Evolutionary conservation across 805 yeast species (phyloP), one percentile per base, ranked within the genome.

Genomic region (Saccharomycopsis sp.): DNA sequence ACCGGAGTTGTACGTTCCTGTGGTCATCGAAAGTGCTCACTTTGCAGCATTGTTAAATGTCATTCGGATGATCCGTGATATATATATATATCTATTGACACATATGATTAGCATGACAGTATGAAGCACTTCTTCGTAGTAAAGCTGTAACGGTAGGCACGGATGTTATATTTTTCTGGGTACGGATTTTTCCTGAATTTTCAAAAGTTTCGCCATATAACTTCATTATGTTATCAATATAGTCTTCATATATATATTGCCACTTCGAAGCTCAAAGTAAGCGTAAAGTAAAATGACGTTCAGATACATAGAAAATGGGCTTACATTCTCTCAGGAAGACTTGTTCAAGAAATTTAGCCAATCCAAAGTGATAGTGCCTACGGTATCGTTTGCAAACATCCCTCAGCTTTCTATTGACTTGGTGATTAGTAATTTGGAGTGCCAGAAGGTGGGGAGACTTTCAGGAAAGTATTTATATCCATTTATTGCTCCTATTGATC

Each of bases 351-450:
- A 55, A 5, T 52, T 73, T 1, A 54, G 64, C 3, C 72, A 70
- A 50, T 70, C 81, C 1, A 77, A 76, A 1, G 72, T 87, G n/a
- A 67, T 93, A 0, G 49, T 94, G 1, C 98, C 98, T 0, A 72
- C 91, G 0, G 87, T 94, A 0, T 83, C 97, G 2, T 79, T 89
- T 3, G 98, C 96, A 5, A 94, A 93, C 66, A 86, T 91, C 2
- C 96, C 98, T 0, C 99, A 94, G 69, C 73, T 93, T 54, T 72
- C 92, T 0, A 70, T 80, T 3, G 98, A 92, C 69, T 74, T 92
- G 34, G 71, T 93, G 24, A 74, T 91, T 8, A 86, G 86, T 65
- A 81, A 85, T n/a, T 71, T 80, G 23, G 76, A 75, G 2, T 79
- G 85, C 59, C 62, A 70, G 58, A 79, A 79, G 44, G 75, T 85